phyloP scores from a whole-genome alignment of 1,284 basidiomycete genomes.

The Malassezia arunalokei region DNA sequence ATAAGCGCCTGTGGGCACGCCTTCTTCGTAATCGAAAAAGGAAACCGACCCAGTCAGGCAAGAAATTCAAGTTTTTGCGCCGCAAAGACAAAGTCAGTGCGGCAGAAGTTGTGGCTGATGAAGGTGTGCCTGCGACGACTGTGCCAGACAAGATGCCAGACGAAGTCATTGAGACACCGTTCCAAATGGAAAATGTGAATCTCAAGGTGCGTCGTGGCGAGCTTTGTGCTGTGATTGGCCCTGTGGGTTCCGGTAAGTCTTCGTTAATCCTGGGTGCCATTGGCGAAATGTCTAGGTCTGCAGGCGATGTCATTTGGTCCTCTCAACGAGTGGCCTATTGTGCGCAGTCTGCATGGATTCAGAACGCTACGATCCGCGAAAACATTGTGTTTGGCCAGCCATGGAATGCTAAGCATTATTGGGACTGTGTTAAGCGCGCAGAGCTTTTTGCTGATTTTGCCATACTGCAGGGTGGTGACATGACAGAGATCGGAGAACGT shows the following conservation, averaged over 20 bases:
- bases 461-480: conserved; percentile 60
- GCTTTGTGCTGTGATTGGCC: conserved; percentile 30
- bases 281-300: conserved; percentile 37
- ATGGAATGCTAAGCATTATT: conserved; percentile 51
- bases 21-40: conserved; percentile 6
- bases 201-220: conserved; percentile 13
- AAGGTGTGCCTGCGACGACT: neutral
- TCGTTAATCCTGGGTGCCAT: conserved; percentile 37
- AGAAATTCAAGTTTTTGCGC: conserved; percentile 6
- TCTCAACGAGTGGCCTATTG: conserved; percentile 57
- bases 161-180: conserved; percentile 8
- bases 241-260: conserved; percentile 43
- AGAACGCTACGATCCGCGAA: conserved; percentile 61
- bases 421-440: conserved; percentile 32
- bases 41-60: neutral
- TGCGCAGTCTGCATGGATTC: conserved; percentile 77
- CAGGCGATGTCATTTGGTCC: conserved; percentile 36
- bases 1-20: conserved; percentile 8
- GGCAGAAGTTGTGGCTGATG: neutral
- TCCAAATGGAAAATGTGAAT: neutral
- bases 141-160: conserved; percentile 11
- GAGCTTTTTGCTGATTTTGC: conserved; percentile 54
- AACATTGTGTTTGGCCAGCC: conserved; percentile 49
- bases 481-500: conserved; percentile 56
- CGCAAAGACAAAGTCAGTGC: neutral